Percentiles rank a stretch among this genome's conserved stretches.
phyloP scores from a whole-genome alignment of 2,329 filamentous ascomycete genomes.

The Colletotrichum magnum region DNA sequence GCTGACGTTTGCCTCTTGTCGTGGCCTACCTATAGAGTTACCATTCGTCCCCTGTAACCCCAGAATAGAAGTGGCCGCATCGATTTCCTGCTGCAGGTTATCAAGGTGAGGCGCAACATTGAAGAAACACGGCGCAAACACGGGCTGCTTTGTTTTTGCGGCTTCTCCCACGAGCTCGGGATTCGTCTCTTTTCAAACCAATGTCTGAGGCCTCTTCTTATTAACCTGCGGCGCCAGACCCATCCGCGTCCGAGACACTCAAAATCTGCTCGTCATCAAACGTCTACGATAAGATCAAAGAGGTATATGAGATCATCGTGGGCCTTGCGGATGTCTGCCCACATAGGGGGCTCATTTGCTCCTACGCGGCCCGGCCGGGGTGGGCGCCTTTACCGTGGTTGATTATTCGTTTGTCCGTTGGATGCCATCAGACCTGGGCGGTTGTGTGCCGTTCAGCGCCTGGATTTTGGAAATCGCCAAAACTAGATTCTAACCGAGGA shows the following conservation, averaged over 20 bases:
- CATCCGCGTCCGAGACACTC: too few species aligned
- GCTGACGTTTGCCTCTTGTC: constrained; percentile 29
- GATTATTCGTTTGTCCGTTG: neutral
- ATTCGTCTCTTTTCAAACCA: too few species aligned
- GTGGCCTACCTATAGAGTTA: too few species aligned
- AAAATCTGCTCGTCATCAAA: constrained; percentile 20
- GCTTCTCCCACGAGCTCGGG: neutral
- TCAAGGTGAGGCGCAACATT: constrained; percentile 27
- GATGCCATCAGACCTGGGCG: constrained; percentile 2
- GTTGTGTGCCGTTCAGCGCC: neutral
- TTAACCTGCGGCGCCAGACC: too few species aligned
- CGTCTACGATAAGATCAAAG: constrained; percentile 5
- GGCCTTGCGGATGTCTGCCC: neutral
- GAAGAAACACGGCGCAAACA: constrained; percentile 13
- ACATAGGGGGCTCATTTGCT: constrained; percentile 22
- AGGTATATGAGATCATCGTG: constrained; percentile 30
- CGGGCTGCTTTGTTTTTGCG: neutral
- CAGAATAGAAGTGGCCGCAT: constrained; percentile 22
- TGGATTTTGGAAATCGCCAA: neutral
- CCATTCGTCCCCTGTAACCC: constrained; percentile 25
- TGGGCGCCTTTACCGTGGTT: neutral
- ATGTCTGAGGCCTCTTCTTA: too few species aligned
- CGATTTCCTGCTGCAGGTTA: constrained; percentile 13
- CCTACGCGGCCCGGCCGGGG: constrained; percentile 11
- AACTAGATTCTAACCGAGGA: neutral